These are phyloP conservation scores for Paracorniculantispora psalliotae DNA, from an alignment of 2,329 filamentous ascomycete species.

Conservation along the genomic window DNA sequence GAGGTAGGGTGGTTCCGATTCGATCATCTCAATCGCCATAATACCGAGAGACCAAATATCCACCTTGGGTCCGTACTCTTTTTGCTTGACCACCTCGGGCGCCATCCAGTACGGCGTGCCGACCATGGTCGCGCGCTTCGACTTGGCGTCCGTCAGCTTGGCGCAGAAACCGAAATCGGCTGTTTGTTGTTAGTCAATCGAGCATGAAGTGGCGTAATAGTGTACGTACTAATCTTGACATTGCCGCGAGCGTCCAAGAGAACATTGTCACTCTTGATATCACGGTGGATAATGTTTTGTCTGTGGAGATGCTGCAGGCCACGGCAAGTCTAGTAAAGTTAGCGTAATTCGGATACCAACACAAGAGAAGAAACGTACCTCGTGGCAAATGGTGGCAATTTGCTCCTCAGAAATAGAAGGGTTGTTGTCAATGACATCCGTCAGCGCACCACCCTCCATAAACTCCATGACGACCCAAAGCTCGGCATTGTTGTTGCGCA, in stretches of 20 bases:
- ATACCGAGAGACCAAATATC: conserved; percentile 99
- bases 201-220: not conserved
- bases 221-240: conserved; percentile 86
- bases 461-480: conserved; percentile 99
- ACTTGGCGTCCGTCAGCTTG: conserved; percentile 94
- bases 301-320: conserved; percentile 90
- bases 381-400: conserved; percentile 92
- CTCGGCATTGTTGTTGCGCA: conserved; percentile 89
- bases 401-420: conserved; percentile 90
- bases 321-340: conserved; percentile 71
- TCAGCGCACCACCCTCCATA: conserved; percentile 97
- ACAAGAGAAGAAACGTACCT: conserved; percentile 58
- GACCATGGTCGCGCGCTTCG: conserved; percentile 97
- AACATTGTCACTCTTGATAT: conserved; percentile 99
- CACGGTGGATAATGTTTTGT: conserved; percentile 96
- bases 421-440: conserved; percentile 98
- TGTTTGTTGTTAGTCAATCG: conserved; percentile 39
- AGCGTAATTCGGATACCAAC: conserved; percentile 14
- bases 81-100: conserved; percentile 97
- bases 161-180: conserved; percentile 99
- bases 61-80: conserved; percentile 96
- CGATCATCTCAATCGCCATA: conserved; percentile 99
- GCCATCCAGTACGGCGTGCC: conserved; percentile 99
- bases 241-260: conserved; percentile 89
- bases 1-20: conserved; percentile 94